Evolutionary conservation across 2,329 filamentous ascomycete species (phyloP).

Genomic region (Diplodia mutila): DNA sequence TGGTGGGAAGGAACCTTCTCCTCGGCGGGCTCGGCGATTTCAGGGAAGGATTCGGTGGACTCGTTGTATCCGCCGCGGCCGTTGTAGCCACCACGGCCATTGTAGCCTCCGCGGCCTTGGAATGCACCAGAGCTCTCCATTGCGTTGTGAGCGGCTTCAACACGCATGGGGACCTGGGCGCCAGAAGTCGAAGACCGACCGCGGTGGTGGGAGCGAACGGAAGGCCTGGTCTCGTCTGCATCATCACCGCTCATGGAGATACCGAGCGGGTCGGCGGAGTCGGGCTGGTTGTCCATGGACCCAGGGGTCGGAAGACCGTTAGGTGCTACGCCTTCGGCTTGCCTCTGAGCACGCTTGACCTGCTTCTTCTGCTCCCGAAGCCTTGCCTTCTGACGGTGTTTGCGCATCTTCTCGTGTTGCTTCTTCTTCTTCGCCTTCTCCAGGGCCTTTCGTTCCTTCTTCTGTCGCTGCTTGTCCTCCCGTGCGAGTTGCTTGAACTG

Average conservation of each 20-base stretch:
- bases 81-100: constrained; percentile 40
- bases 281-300: constrained; percentile 5
- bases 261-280: constrained; percentile 16
- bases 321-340: constrained; percentile 16
- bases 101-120: constrained; percentile 41
- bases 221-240: constrained; percentile 11
- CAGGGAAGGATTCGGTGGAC: constrained; percentile 30
- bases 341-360: constrained; percentile 31
- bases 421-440: constrained; percentile 44
- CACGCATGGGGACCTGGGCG: constrained; percentile 7
- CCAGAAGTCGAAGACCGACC: constrained; percentile 21
- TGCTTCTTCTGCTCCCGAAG: constrained; percentile 45
- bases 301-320: constrained; percentile 29
- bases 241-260: constrained; percentile 21
- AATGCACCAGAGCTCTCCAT: constrained; percentile 36
- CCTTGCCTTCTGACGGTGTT: constrained; percentile 43
- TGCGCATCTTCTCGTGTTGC: constrained; percentile 40
- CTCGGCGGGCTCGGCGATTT: constrained; percentile 15
- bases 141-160: constrained; percentile 20
- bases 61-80: constrained; percentile 38
- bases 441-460: constrained; percentile 41
- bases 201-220: constrained; percentile 20
- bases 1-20: background rate
- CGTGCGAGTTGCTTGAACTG: constrained; percentile 55
- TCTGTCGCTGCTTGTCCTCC: constrained; percentile 44